Percentiles rank a stretch among this genome's conserved stretches.
phyloP scores from a whole-genome alignment of 345 rosid genomes.

The Microthlaspi erraticum region DNA sequence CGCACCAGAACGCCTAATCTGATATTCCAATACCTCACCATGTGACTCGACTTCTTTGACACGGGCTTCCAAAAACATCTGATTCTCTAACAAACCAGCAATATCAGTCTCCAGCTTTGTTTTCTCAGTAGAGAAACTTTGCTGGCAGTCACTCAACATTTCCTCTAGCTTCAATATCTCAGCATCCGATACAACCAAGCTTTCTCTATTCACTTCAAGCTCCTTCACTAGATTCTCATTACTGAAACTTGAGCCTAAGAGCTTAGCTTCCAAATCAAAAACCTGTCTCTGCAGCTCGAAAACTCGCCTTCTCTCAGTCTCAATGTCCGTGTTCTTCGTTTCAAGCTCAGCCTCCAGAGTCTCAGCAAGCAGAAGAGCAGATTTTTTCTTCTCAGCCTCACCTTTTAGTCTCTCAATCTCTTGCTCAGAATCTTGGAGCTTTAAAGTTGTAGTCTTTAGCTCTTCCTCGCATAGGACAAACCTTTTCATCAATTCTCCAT shows the following conservation, averaged over 20 bases:
- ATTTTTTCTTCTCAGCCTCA: slow-evolving; percentile 50
- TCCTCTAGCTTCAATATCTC: slow-evolving; percentile 46
- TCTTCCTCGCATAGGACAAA: slow-evolving; percentile 53
- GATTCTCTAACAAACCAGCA: slow-evolving; percentile 51
- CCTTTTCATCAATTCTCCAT: slow-evolving; percentile 49
- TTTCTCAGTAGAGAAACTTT: slow-evolving; percentile 58
- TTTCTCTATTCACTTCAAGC: slow-evolving; percentile 45
- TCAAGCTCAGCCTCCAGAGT: slow-evolving; percentile 48
- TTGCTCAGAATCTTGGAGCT: slow-evolving; percentile 60
- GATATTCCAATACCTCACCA: slow-evolving; percentile 50
- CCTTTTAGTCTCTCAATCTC: slow-evolving; percentile 56
- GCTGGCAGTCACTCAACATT: slow-evolving; percentile 55
- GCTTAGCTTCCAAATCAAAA: slow-evolving; percentile 46
- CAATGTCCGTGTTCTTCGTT: slow-evolving; percentile 44
- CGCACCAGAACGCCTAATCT: slow-evolving; percentile 42
- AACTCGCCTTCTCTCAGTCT: slow-evolving; percentile 44
- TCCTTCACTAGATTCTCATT: slow-evolving; percentile 43
- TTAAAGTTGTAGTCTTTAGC: slow-evolving; percentile 51
- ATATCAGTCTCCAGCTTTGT: slow-evolving; percentile 58
- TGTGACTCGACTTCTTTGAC: slow-evolving; percentile 54
- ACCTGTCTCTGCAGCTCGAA: slow-evolving; percentile 45
- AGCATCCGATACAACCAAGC: slow-evolving; percentile 45
- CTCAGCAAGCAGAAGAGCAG: slow-evolving; percentile 30
- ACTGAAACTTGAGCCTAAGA: slow-evolving; percentile 41
- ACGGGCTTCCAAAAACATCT: slow-evolving; percentile 45